Conservation (phyloP, 2,329 filamentous ascomycete genomes). For the Fusarium sp. region DNA sequence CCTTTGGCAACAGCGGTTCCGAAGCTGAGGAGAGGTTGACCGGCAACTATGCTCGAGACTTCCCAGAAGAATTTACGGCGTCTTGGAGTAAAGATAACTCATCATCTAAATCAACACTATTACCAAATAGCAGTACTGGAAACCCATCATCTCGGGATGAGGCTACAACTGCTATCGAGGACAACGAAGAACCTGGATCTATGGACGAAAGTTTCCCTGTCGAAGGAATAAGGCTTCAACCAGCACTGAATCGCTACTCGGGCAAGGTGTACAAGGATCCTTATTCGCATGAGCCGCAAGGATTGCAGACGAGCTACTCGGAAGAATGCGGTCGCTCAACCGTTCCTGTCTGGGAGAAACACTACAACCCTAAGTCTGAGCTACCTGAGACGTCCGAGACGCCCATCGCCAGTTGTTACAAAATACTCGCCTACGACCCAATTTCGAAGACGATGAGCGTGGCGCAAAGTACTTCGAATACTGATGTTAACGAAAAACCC, state of each 20-base stretch:
- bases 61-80: constrained; percentile 62
- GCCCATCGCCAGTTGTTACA: constrained; percentile 59
- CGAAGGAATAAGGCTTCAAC: constrained; percentile 44
- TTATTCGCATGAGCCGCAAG: constrained; percentile 60
- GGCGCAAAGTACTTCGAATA: constrained; percentile 70
- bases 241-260: constrained; percentile 47
- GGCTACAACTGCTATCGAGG: constrained; percentile 31
- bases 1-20: constrained; percentile 6
- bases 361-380: constrained; percentile 29
- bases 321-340: constrained; percentile 56
- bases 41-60: constrained; percentile 63
- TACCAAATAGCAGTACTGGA: constrained; percentile 35
- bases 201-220: constrained; percentile 58
- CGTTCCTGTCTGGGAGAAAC: constrained; percentile 53
- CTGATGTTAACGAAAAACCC: constrained; percentile 60
- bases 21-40: constrained; percentile 50
- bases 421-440: constrained; percentile 74
- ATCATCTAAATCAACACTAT: constrained; percentile 42
- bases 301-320: constrained; percentile 61
- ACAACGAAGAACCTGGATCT: constrained; percentile 51
- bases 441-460: constrained; percentile 67
- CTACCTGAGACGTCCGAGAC: not conserved
- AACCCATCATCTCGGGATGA: not conserved
- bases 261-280: constrained; percentile 47
- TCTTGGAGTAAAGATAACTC: constrained; percentile 55